Evolutionary conservation across 306 rosid species (phyloP).

Genomic region (Luffa aegyptiaca): DNA sequence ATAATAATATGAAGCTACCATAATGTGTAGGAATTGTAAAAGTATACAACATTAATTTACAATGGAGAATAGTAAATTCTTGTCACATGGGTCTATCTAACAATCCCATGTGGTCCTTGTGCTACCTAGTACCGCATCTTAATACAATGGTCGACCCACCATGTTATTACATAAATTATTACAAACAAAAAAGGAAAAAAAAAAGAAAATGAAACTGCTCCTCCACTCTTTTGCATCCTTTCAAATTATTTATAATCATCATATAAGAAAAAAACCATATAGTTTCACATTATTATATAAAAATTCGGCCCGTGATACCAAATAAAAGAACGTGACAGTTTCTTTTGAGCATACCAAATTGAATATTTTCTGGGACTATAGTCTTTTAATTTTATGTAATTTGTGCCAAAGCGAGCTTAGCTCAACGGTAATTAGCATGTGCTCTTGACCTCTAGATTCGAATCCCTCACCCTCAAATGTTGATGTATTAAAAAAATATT

Average conservation of each 20-base stretch:
- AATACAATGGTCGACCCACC: not conserved
- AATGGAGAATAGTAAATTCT: not conserved
- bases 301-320: not conserved
- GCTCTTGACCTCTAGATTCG: no score
- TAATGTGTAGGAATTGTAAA: not conserved
- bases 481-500: no score
- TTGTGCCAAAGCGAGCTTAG: no score
- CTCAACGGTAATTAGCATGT: no score
- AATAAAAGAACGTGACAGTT: no score
- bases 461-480: no score
- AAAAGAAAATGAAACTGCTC: not conserved
- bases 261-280: not conserved
- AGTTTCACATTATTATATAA: not conserved
- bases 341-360: not conserved
- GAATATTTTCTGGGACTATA: not conserved
- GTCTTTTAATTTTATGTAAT: no score
- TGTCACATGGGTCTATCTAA: not conserved
- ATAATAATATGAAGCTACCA: not conserved
- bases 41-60: not conserved
- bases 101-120: not conserved
- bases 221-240: not conserved
- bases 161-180: not conserved
- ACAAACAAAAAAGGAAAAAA: not conserved
- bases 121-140: not conserved
- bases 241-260: no score